phyloP scores from a whole-genome alignment of 768 basidiomycete species.

The Trametes maxima region DNA sequence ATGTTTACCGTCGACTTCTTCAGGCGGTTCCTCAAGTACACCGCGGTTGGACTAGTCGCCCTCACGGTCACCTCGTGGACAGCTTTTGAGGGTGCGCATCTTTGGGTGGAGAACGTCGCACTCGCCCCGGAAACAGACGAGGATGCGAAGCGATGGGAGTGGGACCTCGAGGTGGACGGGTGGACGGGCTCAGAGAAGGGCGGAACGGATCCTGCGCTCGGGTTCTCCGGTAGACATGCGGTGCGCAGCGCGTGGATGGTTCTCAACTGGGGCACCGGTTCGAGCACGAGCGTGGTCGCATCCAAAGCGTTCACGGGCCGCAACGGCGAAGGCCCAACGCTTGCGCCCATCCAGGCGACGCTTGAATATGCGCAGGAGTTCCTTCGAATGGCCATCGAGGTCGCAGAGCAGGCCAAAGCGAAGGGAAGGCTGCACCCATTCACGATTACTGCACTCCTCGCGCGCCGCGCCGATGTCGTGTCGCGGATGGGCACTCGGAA shows the following conservation, averaged over 20 bases:
- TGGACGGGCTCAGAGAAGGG: slow-evolving; percentile 57
- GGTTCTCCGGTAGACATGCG: slow-evolving; percentile 59
- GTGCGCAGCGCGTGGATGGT: slow-evolving; percentile 75
- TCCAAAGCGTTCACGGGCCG: slow-evolving; percentile 40
- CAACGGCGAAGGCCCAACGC: slow-evolving; percentile 36
- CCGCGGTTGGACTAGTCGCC: slow-evolving; percentile 46
- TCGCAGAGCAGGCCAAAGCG: slow-evolving; percentile 44
- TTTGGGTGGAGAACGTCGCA: slow-evolving; percentile 64
- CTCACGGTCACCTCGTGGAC: slow-evolving; percentile 48
- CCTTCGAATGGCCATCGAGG: slow-evolving; percentile 49
- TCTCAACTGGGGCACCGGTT: slow-evolving; percentile 61
- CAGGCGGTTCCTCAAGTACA: slow-evolving; percentile 51
- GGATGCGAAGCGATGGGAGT: slow-evolving; percentile 62
- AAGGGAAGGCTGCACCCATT: slow-evolving; percentile 47
- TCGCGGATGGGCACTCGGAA: slow-evolving; percentile 60
- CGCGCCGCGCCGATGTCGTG: slow-evolving; percentile 55
- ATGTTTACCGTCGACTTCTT: slow-evolving; percentile 47
- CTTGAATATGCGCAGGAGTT: slow-evolving; percentile 57
- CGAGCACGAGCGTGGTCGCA: slow-evolving; percentile 40
- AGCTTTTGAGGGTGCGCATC: slow-evolving; percentile 58
- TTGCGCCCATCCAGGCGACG: slow-evolving; percentile 55
- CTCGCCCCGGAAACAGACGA: slow-evolving; percentile 51
- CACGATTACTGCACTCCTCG: slow-evolving; percentile 57
- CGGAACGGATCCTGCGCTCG: slow-evolving; percentile 75
- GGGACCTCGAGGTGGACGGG: slow-evolving; percentile 61